Conservation (phyloP, 441 rosid species). For the Kokia cookei region DNA sequence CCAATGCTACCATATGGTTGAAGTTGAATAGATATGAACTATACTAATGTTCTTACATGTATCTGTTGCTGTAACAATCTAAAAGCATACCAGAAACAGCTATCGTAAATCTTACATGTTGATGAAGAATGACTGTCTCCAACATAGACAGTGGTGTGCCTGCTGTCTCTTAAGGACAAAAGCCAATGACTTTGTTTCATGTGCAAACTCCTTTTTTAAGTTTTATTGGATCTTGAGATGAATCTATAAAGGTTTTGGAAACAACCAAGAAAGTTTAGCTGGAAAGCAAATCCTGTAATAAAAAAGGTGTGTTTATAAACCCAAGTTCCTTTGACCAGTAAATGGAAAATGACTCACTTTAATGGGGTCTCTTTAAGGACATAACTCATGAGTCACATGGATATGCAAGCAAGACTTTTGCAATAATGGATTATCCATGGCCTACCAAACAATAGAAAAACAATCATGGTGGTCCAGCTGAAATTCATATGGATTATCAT, state of each 20-base stretch:
- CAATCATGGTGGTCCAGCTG: neutral
- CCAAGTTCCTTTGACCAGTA: neutral
- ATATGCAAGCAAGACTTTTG: constrained; percentile 5
- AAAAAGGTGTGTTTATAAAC: too few relatives aligned
- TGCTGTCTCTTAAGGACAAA: neutral
- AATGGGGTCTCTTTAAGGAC: constrained; percentile 7
- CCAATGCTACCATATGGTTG: neutral
- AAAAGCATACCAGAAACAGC: neutral
- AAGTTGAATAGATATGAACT: neutral
- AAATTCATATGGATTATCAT: neutral
- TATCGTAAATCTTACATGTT: neutral
- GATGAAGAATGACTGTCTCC: neutral
- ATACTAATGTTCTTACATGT: neutral
- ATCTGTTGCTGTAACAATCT: neutral
- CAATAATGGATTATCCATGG: neutral
- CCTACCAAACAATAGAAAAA: constrained; percentile 2
- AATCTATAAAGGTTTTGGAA: neutral
- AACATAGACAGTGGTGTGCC: neutral
- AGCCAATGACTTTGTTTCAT: neutral
- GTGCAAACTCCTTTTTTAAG: neutral
- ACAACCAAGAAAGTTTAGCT: neutral
- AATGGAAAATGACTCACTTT: neutral
- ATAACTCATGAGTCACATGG: constrained; percentile 14
- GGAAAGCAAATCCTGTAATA: neutral
- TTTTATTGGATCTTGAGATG: neutral